Evolutionary conservation across 768 basidiomycete species (phyloP).

Genomic region (Daedaleopsis sinensis): DNA sequence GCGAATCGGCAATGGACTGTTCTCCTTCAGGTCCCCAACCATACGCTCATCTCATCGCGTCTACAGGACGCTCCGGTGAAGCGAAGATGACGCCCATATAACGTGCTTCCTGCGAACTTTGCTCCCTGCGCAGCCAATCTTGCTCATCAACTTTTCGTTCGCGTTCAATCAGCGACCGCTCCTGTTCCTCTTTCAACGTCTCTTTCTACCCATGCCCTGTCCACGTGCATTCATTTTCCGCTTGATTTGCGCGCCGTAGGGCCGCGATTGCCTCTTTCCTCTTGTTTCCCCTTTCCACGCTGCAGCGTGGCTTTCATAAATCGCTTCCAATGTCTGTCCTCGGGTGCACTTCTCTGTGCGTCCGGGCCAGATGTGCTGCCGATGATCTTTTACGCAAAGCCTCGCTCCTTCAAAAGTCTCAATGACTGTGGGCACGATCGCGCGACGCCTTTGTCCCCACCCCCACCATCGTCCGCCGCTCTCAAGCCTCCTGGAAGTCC

Average conservation of each 20-base stretch:
- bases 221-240: constrained; percentile 26
- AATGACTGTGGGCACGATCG: constrained; percentile 3
- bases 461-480: neutral
- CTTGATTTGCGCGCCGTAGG: constrained; percentile 11
- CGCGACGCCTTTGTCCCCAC: constrained; percentile 14
- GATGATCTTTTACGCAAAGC: constrained; percentile 7
- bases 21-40: too few species aligned
- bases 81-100: neutral
- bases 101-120: neutral
- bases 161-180: neutral
- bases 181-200: neutral
- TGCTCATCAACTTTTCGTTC: neutral
- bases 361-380: constrained; percentile 16
- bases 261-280: constrained; percentile 19
- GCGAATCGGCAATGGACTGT: too few species aligned
- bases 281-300: constrained; percentile 11
- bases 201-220: constrained; percentile 1
- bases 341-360: constrained; percentile 9
- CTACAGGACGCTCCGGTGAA: too few species aligned
- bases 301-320: constrained; percentile 34
- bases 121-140: neutral
- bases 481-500: neutral
- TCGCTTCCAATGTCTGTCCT: constrained; percentile 14
- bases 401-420: constrained; percentile 22
- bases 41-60: too few species aligned